A percentile compares a stretch with the other conserved stretches of the same genome.
Conservation (phyloP, 2,329 filamentous ascomycete species). For the Pseudocercospora fuligena region DNA sequence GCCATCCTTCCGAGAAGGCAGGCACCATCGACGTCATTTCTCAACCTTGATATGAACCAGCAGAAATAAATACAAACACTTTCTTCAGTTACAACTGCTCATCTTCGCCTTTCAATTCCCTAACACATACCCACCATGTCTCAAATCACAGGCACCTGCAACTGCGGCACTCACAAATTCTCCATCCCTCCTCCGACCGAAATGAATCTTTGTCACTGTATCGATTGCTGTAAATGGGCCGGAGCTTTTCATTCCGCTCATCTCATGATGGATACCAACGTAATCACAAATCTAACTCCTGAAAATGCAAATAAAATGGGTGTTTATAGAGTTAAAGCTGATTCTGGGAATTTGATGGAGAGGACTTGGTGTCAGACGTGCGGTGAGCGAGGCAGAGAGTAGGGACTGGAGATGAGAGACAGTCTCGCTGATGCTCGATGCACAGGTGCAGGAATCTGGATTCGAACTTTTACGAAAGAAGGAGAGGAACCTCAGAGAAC, state of each 20-base stretch:
- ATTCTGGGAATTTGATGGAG: conserved; percentile 18
- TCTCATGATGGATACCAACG: conserved; percentile 15
- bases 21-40: no score
- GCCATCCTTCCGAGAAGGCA: no score
- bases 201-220: conserved; percentile 18
- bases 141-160: neutral
- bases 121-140: neutral
- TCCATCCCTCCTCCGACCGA: conserved; percentile 10
- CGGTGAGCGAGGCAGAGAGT: neutral
- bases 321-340: conserved; percentile 12
- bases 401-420: no score
- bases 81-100: no score
- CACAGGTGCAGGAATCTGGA: conserved; percentile 17
- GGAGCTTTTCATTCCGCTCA: conserved; percentile 23
- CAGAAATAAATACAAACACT: no score
- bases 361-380: conserved; percentile 18
- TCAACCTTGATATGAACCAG: no score
- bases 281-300: conserved; percentile 3
- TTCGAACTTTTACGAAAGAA: neutral
- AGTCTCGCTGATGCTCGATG: no score
- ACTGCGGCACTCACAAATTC: conserved; percentile 14
- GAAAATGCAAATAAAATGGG: neutral
- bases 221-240: conserved; percentile 19
- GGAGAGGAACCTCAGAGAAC: conserved; percentile 7
- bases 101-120: no score